Evolutionary conservation across 805 yeast species (phyloP).

Genomic region (Ogataea salicorniae): DNA sequence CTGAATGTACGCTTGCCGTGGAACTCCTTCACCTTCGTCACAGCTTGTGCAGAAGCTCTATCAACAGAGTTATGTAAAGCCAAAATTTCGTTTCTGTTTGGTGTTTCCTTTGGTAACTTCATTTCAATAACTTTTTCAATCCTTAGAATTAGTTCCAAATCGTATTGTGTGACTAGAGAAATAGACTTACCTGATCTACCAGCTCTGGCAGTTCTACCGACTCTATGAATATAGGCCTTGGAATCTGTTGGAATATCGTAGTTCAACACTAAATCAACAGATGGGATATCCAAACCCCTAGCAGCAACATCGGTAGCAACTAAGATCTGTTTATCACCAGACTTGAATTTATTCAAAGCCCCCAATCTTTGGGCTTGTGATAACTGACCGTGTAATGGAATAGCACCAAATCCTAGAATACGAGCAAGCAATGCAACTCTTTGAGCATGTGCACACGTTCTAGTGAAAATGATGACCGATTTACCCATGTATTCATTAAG

Average conservation of each 20-base stretch:
- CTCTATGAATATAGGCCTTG: slow-evolving; percentile 93
- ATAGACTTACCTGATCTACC: slow-evolving; percentile 86
- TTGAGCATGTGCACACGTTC: slow-evolving; percentile 95
- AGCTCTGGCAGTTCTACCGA: slow-evolving; percentile 97
- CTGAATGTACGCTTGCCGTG: slow-evolving; percentile 32
- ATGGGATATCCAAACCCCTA: slow-evolving; percentile 95
- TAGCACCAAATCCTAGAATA: slow-evolving; percentile 78
- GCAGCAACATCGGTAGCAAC: slow-evolving; percentile 92
- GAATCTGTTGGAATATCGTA: slow-evolving; percentile 95
- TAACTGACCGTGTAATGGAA: slow-evolving; percentile 91
- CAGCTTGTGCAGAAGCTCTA: slow-evolving; percentile 86
- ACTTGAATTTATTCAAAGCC: slow-evolving; percentile 71
- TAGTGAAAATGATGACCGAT: slow-evolving; percentile 80
- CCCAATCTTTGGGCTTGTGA: slow-evolving; percentile 82
- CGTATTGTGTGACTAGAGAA: slow-evolving; percentile 90
- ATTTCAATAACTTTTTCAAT: slow-evolving; percentile 83
- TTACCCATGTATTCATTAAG: slow-evolving; percentile 82
- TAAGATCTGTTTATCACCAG: slow-evolving; percentile 61
- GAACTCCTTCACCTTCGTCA: slow-evolving; percentile 66
- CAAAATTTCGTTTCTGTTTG: slow-evolving; percentile 70
- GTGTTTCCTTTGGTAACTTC: slow-evolving; percentile 78
- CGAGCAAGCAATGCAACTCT: slow-evolving; percentile 79
- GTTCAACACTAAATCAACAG: slow-evolving; percentile 83
- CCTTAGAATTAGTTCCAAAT: slow-evolving; percentile 78
- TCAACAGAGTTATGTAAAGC: slow-evolving; percentile 84